Evolutionary conservation across 108 stramenopile genomes (phyloP), one percentile per base, ranked within the genome.

Genomic region (Hondaea fermentalgiana): DNA sequence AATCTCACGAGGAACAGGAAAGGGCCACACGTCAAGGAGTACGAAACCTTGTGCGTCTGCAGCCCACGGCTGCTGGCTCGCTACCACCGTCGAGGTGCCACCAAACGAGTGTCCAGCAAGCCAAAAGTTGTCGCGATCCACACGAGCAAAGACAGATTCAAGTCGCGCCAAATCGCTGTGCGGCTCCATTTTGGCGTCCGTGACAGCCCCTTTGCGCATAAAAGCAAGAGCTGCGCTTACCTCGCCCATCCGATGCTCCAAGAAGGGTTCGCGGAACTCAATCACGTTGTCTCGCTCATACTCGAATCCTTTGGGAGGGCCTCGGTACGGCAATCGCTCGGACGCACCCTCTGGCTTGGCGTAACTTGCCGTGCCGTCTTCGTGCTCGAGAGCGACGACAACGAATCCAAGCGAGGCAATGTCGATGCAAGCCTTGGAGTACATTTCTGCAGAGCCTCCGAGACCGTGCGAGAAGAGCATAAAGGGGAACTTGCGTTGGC

Each of bases 301-400:
- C n/a, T 21, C 23, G 0, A 83, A 4, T 14, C 51, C 76, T 35
- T 83, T 83, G 49, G 76, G 76, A 6, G 76, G 19, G n/a, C 51
- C 51, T 8, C 25, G 19, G 51, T 83, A 83, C 45, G 51, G 76
- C 14, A 53, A 6, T 35, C 43, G 4, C 51, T 12, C 6, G 28
- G 19, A 21, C 12, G 6, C 49, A 12, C 51, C 51, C n/a, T 83
- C 10, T 12, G 76, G 76, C 51, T 6, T 21, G 58, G 92, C 89
- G 60, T 92, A 88, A 17, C 59, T 60, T 17, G 42, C 87, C 19
- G 42, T 88, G 4, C 87, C 87, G 43, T 88, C 87, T 59, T 88
- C 87, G 87, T 88, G 87, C 59, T 88, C 87, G n/a, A 88, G 57
- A 10, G 87, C 87, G 1, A 88, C 87, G 21, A 88, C 87, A 19